Evolutionary conservation across 2,329 filamentous ascomycete genomes (phyloP).

Genomic region (Helotiales sp.): DNA sequence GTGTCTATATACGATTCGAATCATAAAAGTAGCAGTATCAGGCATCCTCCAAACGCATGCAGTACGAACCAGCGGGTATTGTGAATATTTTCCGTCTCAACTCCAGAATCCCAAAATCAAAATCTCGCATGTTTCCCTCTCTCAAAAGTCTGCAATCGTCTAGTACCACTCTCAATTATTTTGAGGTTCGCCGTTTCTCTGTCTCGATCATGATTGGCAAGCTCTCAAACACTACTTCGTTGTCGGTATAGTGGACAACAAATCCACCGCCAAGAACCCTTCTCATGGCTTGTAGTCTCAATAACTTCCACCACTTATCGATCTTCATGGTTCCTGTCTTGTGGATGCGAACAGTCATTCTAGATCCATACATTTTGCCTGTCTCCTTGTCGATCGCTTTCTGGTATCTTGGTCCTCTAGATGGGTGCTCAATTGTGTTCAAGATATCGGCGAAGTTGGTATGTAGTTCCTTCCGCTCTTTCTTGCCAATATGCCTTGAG

Average conservation of each 20-base stretch:
- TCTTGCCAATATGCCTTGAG: conserved; percentile 63
- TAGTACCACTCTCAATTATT: too few species aligned
- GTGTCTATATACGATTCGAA: neutral
- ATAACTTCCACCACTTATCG: conserved; percentile 74
- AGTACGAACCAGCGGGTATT: neutral
- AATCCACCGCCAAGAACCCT: conserved; percentile 62
- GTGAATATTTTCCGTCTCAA: neutral
- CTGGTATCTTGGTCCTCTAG: conserved; percentile 64
- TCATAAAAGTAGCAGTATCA: neutral
- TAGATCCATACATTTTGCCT: conserved; percentile 59
- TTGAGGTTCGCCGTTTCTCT: too few species aligned
- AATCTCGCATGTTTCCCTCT: neutral
- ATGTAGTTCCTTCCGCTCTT: conserved; percentile 66
- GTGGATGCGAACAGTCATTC: conserved; percentile 60
- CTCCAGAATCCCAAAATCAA: neutral
- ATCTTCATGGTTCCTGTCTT: conserved; percentile 61
- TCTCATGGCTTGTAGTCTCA: conserved; percentile 60
- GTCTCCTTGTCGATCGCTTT: conserved; percentile 62
- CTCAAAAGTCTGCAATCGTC: too few species aligned
- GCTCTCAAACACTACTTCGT: conserved; percentile 59
- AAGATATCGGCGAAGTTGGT: conserved; percentile 65
- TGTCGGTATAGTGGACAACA: conserved; percentile 61
- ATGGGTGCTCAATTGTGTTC: conserved; percentile 65
- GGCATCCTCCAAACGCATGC: neutral
- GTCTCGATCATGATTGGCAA: conserved; percentile 41